These are phyloP conservation scores for Exophiala aquamarina DNA, from an alignment of 2,329 filamentous ascomycete genomes.

Conservation along the genomic window DNA sequence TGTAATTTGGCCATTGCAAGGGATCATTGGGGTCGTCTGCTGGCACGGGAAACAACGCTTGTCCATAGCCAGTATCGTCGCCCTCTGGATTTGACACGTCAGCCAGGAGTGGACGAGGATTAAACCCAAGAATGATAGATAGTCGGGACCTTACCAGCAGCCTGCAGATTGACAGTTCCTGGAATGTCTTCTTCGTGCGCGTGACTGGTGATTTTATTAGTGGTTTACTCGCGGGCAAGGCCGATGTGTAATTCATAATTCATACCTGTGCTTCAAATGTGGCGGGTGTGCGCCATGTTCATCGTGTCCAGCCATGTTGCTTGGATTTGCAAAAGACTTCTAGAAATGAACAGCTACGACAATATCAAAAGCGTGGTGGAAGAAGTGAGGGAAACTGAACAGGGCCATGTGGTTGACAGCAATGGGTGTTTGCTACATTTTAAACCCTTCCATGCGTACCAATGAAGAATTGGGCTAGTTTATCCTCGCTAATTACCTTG, in stretches of 20 bases:
- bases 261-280: slow-evolving; percentile 24
- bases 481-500: too few relatives aligned
- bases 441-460: too few relatives aligned
- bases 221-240: not conserved
- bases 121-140: not conserved
- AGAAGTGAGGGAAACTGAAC: too few relatives aligned
- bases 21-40: slow-evolving; percentile 63
- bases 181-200: slow-evolving; percentile 58
- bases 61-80: slow-evolving; percentile 60
- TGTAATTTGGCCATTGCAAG: slow-evolving; percentile 55
- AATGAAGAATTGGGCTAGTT: too few relatives aligned
- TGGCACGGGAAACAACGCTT: slow-evolving; percentile 61
- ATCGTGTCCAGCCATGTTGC: not conserved
- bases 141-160: slow-evolving; percentile 31
- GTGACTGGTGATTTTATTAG: slow-evolving; percentile 41
- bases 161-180: slow-evolving; percentile 56
- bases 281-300: slow-evolving; percentile 16
- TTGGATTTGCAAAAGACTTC: too few relatives aligned
- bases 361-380: too few relatives aligned
- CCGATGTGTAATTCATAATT: not conserved
- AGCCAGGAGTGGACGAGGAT: not conserved
- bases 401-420: too few relatives aligned
- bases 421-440: too few relatives aligned
- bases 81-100: slow-evolving; percentile 44
- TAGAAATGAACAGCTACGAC: too few relatives aligned